These are phyloP conservation scores for Clitopilus passeckerianus DNA, from an alignment of 768 basidiomycete genomes.

Conservation along the genomic window DNA sequence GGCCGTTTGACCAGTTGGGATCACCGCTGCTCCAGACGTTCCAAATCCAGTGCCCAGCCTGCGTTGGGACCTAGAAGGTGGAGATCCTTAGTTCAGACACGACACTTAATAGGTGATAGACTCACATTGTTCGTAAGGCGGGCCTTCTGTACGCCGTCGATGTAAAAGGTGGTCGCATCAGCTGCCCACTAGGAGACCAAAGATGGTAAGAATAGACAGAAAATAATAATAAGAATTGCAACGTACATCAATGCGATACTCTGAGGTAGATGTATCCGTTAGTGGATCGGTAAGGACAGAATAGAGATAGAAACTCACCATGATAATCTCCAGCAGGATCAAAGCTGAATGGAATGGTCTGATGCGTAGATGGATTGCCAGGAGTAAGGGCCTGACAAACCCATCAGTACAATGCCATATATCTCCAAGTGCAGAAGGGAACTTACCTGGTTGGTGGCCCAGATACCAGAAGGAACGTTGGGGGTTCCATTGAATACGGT, in stretches of 20 bases:
- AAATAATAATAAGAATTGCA: background rate
- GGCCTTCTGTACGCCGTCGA: slow-evolving; percentile 25
- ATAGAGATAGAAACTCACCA: slow-evolving; percentile 14
- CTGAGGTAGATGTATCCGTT: slow-evolving; percentile 7
- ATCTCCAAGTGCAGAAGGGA: no score
- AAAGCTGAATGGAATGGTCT: slow-evolving; percentile 23
- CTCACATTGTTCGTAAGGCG: slow-evolving; percentile 24
- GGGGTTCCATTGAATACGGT: slow-evolving; percentile 20
- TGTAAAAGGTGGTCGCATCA: slow-evolving; percentile 25
- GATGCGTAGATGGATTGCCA: slow-evolving; percentile 12
- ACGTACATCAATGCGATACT: slow-evolving; percentile 30
- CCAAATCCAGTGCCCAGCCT: slow-evolving; percentile 26
- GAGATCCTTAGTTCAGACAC: background rate
- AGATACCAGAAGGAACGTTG: slow-evolving; percentile 26
- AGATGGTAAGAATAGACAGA: background rate
- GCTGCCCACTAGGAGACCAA: slow-evolving; percentile 18
- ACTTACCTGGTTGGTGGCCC: slow-evolving; percentile 29
- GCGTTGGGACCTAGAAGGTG: slow-evolving; percentile 25
- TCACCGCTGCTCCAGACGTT: slow-evolving; percentile 31
- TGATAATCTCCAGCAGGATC: slow-evolving; percentile 27
- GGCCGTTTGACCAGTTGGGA: slow-evolving; percentile 28
- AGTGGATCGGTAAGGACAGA: background rate
- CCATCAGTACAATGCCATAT: background rate
- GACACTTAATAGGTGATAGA: background rate
- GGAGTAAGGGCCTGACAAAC: slow-evolving; percentile 14